Evolutionary conservation across 495 filamentous ascomycete genomes (phyloP), one percentile per base, ranked within the genome.

Genomic region (Rostrohypoxylon terebratum): DNA sequence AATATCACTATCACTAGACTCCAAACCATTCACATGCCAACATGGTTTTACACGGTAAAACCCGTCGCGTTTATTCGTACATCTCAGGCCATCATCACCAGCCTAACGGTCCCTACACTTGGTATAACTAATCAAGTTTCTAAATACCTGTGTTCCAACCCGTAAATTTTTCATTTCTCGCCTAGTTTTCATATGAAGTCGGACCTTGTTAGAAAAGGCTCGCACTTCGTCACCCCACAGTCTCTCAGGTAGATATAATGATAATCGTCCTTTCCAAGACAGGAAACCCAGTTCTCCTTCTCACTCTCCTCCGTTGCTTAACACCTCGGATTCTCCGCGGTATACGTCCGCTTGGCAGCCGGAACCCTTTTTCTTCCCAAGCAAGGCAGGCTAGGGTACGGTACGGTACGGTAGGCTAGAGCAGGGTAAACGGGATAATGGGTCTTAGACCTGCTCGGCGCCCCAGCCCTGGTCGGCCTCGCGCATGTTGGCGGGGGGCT

Each of bases 401-500:
- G n/a, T n/a, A n/a, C n/a, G n/a, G n/a, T n/a, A n/a, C 1, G 25
- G 4, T 4, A 28, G 25, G 4, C 25, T 28, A 38, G 34, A 8
- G 1, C 6, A 38, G 9, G 34, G 1, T 7, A 7, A 9, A 38
- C 11, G 11, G 33, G 8, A 4, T 34, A 3, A 34, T 34, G 8
- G 3, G 7, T 38, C 34, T 81, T 90, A 97, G 58, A 97, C 91
- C 84, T 96, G 82, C 85, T 97, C 94, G 54, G 93, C 92, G 66
- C 94, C 94, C 94, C 94, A 97, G 72, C 93, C 90, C 20, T 88
- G 90, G 81, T 96, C 93, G 64, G 83, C 84, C 81, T 97, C 94
- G 80, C 96, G 89, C 96, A 99, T 99, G 84, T 97, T 99, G 74
- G 93, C 90, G 18, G 96, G 96, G 20, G 96, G 95, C 85, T 99